Conservation (phyloP, 352 stramenopile genomes). For the Aphanomyces cochlioides region DNA sequence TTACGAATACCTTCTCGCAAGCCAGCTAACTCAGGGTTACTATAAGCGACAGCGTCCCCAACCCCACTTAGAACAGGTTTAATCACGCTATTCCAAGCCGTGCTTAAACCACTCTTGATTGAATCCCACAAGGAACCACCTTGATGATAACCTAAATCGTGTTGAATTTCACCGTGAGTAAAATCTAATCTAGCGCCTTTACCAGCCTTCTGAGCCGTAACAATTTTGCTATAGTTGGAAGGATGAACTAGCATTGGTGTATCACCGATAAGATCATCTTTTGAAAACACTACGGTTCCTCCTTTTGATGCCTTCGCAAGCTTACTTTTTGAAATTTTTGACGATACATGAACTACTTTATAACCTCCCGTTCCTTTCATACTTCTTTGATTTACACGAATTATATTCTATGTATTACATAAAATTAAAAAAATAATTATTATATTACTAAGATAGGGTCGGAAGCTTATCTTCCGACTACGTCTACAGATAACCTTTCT, state of each 20-base stretch:
- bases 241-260: neutral
- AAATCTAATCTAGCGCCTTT: neutral
- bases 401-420: neutral
- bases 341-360: neutral
- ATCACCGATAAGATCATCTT: neutral
- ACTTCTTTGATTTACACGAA: neutral
- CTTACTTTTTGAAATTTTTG: neutral
- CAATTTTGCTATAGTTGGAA: neutral
- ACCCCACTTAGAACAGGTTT: neutral
- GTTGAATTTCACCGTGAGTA: neutral
- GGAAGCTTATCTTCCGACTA: too few species aligned
- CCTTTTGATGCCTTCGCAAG: neutral
- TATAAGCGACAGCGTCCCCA: neutral
- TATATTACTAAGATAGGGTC: too few species aligned
- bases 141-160: neutral
- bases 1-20: too few species aligned
- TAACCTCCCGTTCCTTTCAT: neutral
- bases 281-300: neutral
- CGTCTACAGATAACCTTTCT: too few species aligned
- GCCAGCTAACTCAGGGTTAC: neutral
- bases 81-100: slow-evolving; percentile 3
- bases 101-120: too few species aligned
- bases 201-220: neutral
- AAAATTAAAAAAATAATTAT: too few species aligned
- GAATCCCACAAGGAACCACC: neutral